These are phyloP conservation scores for Colletotrichum sp. DNA, from an alignment of 2,329 filamentous ascomycete species.

Conservation along the genomic window DNA sequence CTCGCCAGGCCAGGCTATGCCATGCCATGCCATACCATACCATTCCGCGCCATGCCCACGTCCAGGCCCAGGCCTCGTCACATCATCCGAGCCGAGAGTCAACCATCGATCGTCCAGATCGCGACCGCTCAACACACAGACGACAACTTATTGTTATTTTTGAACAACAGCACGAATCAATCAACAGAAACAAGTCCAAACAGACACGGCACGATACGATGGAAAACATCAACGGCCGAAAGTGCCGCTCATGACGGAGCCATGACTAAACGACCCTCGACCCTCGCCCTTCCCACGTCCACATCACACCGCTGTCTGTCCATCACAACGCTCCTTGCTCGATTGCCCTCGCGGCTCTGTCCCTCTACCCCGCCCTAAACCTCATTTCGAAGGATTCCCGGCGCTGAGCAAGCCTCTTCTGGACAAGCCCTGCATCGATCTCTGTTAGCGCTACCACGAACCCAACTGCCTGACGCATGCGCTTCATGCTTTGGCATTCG, in stretches of 20 bases:
- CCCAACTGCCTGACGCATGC: neutral
- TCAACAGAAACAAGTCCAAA: neutral
- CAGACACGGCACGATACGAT: neutral
- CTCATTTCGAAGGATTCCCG: slow-evolving; percentile 1
- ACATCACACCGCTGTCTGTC: slow-evolving; percentile 15
- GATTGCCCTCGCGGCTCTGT: slow-evolving; percentile 7
- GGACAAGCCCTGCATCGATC: neutral
- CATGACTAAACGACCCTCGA: slow-evolving; percentile 3
- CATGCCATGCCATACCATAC: neutral
- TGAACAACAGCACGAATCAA: neutral
- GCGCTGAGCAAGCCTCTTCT: neutral
- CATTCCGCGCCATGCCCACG: neutral
- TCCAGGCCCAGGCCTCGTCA: neutral
- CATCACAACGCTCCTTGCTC: neutral
- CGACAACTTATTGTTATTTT: neutral
- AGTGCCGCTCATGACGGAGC: neutral
- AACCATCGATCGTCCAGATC: neutral
- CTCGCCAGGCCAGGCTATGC: neutral
- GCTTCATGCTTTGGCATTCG: neutral
- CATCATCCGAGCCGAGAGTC: neutral
- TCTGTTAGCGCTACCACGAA: neutral
- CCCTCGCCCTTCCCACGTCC: neutral
- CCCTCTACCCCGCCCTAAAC: slow-evolving; percentile 11
- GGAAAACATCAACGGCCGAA: neutral
- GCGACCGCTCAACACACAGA: neutral